Percentiles rank a stretch among this genome's conserved stretches.
phyloP scores from a whole-genome alignment of 106 monocot genomes.

The Dendrobium catenatum region DNA sequence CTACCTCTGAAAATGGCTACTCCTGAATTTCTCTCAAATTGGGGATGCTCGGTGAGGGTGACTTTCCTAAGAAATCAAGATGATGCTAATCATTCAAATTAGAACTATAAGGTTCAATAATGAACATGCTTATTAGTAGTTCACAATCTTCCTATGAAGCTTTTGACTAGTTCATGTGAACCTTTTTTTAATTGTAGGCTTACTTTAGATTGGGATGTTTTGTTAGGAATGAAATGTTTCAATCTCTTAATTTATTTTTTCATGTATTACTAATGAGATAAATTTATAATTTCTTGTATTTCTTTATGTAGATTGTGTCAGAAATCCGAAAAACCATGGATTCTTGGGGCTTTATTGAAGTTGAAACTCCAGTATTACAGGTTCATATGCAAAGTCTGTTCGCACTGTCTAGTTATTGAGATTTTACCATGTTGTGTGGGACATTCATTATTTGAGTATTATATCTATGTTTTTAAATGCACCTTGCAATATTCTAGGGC shows the following conservation, averaged over 20 bases:
- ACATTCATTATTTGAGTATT: neutral
- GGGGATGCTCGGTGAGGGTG: too few species aligned
- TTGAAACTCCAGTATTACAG: constrained; percentile 99
- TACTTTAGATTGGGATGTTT: neutral
- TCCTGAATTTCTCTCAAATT: too few species aligned
- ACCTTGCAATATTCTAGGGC: neutral
- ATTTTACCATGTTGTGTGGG: neutral
- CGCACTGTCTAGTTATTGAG: neutral
- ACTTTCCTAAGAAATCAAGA: too few species aligned
- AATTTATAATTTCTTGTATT: neutral
- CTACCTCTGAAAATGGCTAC: too few species aligned
- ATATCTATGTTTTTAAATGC: neutral
- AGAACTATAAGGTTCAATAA: neutral
- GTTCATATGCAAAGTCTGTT: constrained; percentile 19
- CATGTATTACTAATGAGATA: neutral
- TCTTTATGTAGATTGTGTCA: constrained; percentile 59
- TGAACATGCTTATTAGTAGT: neutral
- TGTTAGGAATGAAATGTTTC: too few species aligned
- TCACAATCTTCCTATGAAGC: neutral
- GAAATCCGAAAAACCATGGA: constrained; percentile 95
- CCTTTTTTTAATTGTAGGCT: neutral
- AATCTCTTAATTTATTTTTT: too few species aligned
- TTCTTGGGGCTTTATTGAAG: constrained; percentile 88
- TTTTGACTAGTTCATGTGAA: neutral
- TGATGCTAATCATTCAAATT: neutral